Conservation (phyloP, 306 rosid species). For the Castanea crenata region DNA sequence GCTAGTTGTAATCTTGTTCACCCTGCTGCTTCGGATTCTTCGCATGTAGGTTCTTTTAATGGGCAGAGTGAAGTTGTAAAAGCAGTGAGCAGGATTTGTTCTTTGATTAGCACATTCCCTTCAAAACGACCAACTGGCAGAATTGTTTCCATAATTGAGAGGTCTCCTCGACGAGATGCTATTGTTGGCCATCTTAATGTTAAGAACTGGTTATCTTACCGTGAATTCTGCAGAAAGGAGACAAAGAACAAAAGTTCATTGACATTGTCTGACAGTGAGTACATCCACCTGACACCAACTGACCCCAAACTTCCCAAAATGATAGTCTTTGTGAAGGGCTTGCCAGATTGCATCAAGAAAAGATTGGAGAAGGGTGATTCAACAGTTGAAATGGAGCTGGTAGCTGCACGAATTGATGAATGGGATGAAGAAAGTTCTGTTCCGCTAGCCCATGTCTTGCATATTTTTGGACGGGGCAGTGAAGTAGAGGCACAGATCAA, state of each 20-base stretch:
- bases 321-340: conserved; percentile 48
- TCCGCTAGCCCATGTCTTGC: conserved; percentile 63
- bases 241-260: conserved; percentile 31
- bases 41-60: conserved; percentile 33
- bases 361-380: conserved; percentile 59
- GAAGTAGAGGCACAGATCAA: conserved; percentile 64
- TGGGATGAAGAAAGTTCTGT: conserved; percentile 66
- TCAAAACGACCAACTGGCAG: conserved; percentile 81
- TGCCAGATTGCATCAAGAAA: conserved; percentile 56
- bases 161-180: conserved; percentile 59
- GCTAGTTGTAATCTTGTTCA: conserved; percentile 26
- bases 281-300: conserved; percentile 60
- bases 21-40: conserved; percentile 25
- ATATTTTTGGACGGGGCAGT: conserved; percentile 62
- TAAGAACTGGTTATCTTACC: conserved; percentile 37
- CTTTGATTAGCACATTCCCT: conserved; percentile 57
- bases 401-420: conserved; percentile 62
- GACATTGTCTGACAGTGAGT: conserved; percentile 39
- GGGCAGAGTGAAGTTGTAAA: conserved; percentile 38
- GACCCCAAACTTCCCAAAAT: conserved; percentile 68
- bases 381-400: conserved; percentile 63
- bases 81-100: conserved; percentile 53
- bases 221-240: conserved; percentile 41
- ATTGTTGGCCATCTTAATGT: conserved; percentile 70
- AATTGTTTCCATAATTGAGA: conserved; percentile 70